Evolutionary conservation across 1,284 basidiomycete species (phyloP).

Genomic region (Apiotrichum akiyoshidainum): DNA sequence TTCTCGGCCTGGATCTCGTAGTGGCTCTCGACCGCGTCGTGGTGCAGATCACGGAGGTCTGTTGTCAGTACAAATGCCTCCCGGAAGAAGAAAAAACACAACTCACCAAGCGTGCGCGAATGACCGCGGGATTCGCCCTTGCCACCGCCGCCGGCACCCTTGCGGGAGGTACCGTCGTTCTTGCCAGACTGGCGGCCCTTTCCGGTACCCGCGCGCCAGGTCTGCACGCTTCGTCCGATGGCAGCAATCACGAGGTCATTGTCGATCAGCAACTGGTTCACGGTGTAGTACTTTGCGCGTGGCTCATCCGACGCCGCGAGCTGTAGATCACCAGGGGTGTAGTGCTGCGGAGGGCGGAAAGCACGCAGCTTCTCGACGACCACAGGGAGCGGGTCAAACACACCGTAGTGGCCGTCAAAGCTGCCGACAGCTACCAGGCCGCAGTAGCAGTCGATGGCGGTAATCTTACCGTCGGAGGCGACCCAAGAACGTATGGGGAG

Average conservation of each 20-base stretch:
- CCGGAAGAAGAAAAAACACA: no score
- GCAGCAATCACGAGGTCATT: constrained; percentile 45
- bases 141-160: constrained; percentile 24
- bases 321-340: constrained; percentile 34
- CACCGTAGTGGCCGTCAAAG: constrained; percentile 40
- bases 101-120: constrained; percentile 15
- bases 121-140: constrained; percentile 26
- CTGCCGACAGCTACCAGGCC: constrained; percentile 44
- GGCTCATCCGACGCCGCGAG: constrained; percentile 32
- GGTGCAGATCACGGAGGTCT: constrained; percentile 38
- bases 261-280: constrained; percentile 47
- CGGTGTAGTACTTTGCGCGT: constrained; percentile 34
- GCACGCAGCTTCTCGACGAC: constrained; percentile 32
- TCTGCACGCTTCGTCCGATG: constrained; percentile 43
- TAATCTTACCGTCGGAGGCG: constrained; percentile 37
- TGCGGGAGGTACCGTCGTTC: constrained; percentile 22
- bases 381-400: constrained; percentile 42
- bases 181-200: constrained; percentile 39
- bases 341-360: constrained; percentile 36
- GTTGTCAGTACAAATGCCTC: neutral
- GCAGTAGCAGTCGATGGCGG: constrained; percentile 37
- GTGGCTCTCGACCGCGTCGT: constrained; percentile 32
- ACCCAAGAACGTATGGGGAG: constrained; percentile 36
- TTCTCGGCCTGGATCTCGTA: constrained; percentile 30
- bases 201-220: constrained; percentile 44